These are phyloP conservation scores for Physcia stellaris DNA, from an alignment of 495 filamentous ascomycete genomes.

Conservation along the genomic window DNA sequence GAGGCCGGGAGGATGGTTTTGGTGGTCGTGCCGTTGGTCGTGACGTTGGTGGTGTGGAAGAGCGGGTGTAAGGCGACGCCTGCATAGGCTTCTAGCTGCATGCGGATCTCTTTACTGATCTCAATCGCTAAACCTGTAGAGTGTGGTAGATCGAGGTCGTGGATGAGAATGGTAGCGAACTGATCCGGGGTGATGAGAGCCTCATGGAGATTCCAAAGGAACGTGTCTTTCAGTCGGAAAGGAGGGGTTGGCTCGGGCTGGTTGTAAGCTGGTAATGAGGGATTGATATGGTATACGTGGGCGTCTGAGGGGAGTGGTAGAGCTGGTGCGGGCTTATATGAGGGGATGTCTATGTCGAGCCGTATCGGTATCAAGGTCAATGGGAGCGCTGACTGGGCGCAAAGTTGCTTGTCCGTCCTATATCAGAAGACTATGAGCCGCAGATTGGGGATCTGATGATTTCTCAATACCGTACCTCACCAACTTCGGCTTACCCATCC, in stretches of 20 bases:
- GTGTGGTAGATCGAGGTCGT: constrained; percentile 86
- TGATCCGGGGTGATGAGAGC: constrained; percentile 86
- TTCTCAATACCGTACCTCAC: constrained; percentile 28
- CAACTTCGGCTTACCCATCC: constrained; percentile 71
- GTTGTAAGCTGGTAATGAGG: constrained; percentile 59
- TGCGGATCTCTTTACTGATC: constrained; percentile 86
- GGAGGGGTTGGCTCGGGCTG: constrained; percentile 62
- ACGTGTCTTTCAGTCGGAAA: constrained; percentile 80
- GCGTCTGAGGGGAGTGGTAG: constrained; percentile 51
- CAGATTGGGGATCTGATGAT: too few relatives aligned
- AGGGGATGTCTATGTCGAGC: constrained; percentile 81
- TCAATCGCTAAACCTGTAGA: constrained; percentile 48
- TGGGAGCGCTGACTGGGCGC: constrained; percentile 73
- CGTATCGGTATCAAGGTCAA: constrained; percentile 89
- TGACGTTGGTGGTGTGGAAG: constrained; percentile 51
- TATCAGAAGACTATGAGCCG: constrained; percentile 5
- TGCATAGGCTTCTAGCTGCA: constrained; percentile 92
- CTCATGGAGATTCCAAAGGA: constrained; percentile 97
- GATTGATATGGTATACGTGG: constrained; percentile 47
- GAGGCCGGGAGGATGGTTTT: constrained; percentile 28
- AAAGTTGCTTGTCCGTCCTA: constrained; percentile 58
- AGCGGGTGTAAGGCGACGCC: constrained; percentile 86
- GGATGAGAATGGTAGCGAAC: constrained; percentile 80
- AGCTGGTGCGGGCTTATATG: constrained; percentile 60
- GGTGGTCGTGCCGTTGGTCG: constrained; percentile 24